Base-by-base conservation (phyloP, 2,329 filamentous ascomycete species). In the Penicillium expansum region DNA sequence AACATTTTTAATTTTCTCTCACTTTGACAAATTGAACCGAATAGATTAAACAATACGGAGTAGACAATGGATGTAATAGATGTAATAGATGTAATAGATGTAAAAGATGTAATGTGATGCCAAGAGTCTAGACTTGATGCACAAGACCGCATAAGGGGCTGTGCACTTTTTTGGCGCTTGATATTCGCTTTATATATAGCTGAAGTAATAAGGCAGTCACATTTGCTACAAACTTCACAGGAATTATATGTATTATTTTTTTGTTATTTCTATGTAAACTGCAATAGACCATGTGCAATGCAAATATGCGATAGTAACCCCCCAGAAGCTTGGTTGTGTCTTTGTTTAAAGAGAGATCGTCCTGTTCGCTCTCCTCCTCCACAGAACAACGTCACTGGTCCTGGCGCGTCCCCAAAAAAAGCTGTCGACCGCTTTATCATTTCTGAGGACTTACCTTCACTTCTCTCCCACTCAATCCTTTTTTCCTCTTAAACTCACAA, bases 381-480 rank as follows among this genome's bases (percentile, higher is more conserved):
- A 57, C 57, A 55, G 50, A 54, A 59, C 50, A 65, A 64, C 62
- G 62, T 65, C 62, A 64, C 60, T 58, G 58, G 51, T 61, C 35
- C 55, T 52, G 60, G 56, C 63, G 59, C 60, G 56, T 58, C 52
- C 57, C 57, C 52, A 29, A 65, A 62, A 60, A 62, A 61, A 63
- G 63, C 58, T 60, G 48, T 62, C 60, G 52, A 58, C 56, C 56
- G 41, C 56, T 60, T 43, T 43, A 58, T 50, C 53, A 39, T 37
- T 41, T 29, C 37, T 51, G 14, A 43, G 7, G 11, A 18, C 33
- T 35, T 44, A 27, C 39, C 41, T 47, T 30, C 41, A 35, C 30
- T 35, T 50, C 42, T 50, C 20, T 43, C 38, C 49, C 27, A 53
- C 33, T 45, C 39, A 44, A 44, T 52, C 49, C 38, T 52, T 52